Evolutionary conservation across 192 early-diverging fungal species (phyloP).

Genomic region (Phycomyces blakesleeanus): DNA sequence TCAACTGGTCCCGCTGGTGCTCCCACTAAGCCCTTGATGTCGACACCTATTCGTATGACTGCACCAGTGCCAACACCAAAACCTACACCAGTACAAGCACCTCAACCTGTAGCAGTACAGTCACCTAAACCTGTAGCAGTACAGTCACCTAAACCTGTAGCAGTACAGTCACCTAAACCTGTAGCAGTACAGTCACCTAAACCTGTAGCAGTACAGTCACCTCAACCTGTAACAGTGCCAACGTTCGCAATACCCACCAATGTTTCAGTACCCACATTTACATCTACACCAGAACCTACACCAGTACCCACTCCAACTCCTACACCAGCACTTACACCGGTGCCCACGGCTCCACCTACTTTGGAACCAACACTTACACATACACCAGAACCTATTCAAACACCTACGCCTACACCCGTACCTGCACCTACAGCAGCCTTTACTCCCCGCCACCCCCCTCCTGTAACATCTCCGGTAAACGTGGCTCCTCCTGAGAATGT

Average conservation of each 20-base stretch:
- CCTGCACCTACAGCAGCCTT: too few relatives aligned
- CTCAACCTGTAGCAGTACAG: background rate
- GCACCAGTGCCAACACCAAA: background rate
- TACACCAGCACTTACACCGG: too few relatives aligned
- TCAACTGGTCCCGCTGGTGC: background rate
- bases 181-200: too few relatives aligned
- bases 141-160: too few relatives aligned
- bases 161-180: too few relatives aligned
- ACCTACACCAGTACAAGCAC: background rate
- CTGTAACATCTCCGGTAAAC: too few relatives aligned
- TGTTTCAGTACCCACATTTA: conserved; percentile 3
- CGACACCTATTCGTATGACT: background rate
- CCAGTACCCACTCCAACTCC: background rate
- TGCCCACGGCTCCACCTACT: background rate
- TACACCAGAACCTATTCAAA: background rate
- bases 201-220: too few relatives aligned
- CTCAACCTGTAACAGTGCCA: too few relatives aligned
- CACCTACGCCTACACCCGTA: too few relatives aligned
- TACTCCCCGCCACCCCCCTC: too few relatives aligned
- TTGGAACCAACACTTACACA: background rate
- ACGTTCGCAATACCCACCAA: too few relatives aligned
- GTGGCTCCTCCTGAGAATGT: too few relatives aligned
- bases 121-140: background rate
- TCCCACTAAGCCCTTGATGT: background rate
- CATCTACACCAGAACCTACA: background rate